A percentile compares a stretch with the other conserved stretches of the same genome.
Evolutionary conservation across 257 asterid species (phyloP).

Genomic region (Buddleja alternifolia): DNA sequence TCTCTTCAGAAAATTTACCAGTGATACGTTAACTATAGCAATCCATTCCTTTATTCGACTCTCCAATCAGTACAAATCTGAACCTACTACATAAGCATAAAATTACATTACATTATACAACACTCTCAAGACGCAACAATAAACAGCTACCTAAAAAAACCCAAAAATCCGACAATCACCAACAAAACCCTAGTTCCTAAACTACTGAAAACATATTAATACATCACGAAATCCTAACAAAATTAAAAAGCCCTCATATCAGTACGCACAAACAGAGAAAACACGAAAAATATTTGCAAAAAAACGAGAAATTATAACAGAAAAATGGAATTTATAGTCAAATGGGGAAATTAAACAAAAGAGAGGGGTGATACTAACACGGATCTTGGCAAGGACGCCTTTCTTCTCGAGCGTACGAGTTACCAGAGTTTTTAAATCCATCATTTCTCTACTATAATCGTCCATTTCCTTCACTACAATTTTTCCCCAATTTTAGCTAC

Average conservation of each 20-base stretch:
- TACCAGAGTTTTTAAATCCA: constrained; percentile 98
- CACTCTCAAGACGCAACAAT: not conserved
- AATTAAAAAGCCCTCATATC: not conserved
- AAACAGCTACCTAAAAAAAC: not conserved
- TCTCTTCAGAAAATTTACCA: not conserved
- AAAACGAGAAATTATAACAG: not conserved
- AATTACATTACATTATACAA: not conserved
- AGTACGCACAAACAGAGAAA: not conserved
- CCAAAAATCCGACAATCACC: not conserved
- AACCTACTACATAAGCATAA: not conserved
- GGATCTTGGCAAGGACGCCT: constrained; percentile 99
- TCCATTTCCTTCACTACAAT: constrained; percentile 55
- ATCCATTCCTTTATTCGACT: not conserved
- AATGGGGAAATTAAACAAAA: not conserved
- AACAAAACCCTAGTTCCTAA: not conserved
- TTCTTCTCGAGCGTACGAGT: constrained; percentile 98
- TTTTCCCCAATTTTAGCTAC: constrained; percentile 24
- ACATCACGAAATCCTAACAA: no score
- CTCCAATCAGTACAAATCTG: constrained; percentile 15
- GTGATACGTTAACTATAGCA: constrained; percentile 9
- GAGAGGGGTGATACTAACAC: constrained; percentile 54
- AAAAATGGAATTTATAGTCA: constrained; percentile 6
- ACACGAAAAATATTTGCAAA: not conserved
- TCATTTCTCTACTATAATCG: constrained; percentile 98
- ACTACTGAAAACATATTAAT: not conserved